Base-by-base conservation (phyloP, 1,284 basidiomycete genomes). In the Ganoderma lucidum region DNA sequence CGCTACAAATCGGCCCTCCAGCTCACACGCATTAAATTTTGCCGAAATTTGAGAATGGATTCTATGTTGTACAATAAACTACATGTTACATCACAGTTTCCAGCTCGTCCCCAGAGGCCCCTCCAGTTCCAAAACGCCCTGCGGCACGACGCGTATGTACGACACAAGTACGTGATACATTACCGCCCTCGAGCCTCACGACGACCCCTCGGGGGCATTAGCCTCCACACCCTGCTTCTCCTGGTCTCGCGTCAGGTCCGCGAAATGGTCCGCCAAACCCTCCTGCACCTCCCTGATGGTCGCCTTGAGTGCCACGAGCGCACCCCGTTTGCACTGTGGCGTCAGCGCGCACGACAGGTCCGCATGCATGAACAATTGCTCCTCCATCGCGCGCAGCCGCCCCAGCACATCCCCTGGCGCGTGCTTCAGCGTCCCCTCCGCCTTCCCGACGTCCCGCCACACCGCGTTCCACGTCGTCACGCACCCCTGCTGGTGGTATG, bases 401-500 rank as follows among this genome's bases (percentile, higher is more conserved):
- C 76, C 78, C 15, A 81, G 60, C 48, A 81, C 77, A 72, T 81
- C 79, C 65, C 67, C 73, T 0, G 59, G 64, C 63, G 70, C 61
- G 63, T 44, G 69, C 42, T 61, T 64, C 62, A 71, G 62, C 56
- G 75, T 74, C 66, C 58, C 65, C 67, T 74, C 68, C 53, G 69
- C 63, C 64, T 68, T 66, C 69, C 69, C 74, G 19, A 73, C 73
- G 3, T 75, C 75, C 30, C 44, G 62, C 79, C 80, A 81, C 28
- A 74, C 72, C 53, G 70, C 60, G 64, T 64, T 41, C 79, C 79
- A 81, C 62, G 77, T 75, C 69, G 68, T 67, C 53, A 77, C 45
- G 69, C 80, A 81, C 12, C 76, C 79, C 58, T 77, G 77, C 67
- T 73, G 70, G 72, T 79, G 78, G 73, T 77, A 79, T 62, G 76